Percentiles rank a stretch among this genome's conserved stretches.
These are phyloP conservation scores for Deakozyma indianensis DNA, from an alignment of 805 yeast species.

Conservation along the genomic window DNA sequence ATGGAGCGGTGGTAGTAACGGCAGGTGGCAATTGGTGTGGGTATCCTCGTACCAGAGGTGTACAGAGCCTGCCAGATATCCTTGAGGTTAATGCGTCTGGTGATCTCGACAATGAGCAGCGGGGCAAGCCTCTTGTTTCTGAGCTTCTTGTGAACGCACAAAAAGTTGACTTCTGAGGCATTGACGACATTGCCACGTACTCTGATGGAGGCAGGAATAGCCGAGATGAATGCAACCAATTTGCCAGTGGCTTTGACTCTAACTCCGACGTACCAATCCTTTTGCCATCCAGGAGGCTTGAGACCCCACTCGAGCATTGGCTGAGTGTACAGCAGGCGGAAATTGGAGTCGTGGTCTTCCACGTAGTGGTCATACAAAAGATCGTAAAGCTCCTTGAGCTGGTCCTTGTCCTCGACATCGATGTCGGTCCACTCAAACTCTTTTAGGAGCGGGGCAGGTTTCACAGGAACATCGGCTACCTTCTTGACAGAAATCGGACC, in stretches of 20 bases:
- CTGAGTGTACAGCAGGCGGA: conserved; percentile 77
- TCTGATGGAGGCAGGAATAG: conserved; percentile 60
- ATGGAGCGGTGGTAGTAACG: conserved; percentile 89
- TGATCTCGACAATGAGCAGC: conserved; percentile 81
- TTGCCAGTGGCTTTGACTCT: conserved; percentile 64
- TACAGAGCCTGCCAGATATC: conserved; percentile 93
- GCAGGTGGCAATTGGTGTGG: conserved; percentile 81
- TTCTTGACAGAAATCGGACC: conserved; percentile 75
- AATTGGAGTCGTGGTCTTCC: conserved; percentile 84
- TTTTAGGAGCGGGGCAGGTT: conserved; percentile 54
- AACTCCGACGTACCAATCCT: conserved; percentile 89
- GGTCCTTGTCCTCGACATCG: conserved; percentile 39
- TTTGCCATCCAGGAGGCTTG: conserved; percentile 82
- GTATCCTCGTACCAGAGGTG: conserved; percentile 84
- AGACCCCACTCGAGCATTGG: conserved; percentile 86
- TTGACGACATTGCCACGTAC: conserved; percentile 35
- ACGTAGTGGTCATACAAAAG: conserved; percentile 82
- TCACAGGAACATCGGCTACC: conserved; percentile 54
- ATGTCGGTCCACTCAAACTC: conserved; percentile 86
- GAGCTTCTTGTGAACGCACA: conserved; percentile 87
- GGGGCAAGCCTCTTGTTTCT: conserved; percentile 93
- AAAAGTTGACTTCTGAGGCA: conserved; percentile 75
- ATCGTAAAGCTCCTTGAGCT: conserved; percentile 65
- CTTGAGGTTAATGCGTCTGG: conserved; percentile 73
- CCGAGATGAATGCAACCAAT: conserved; percentile 84